Conservation (phyloP, 352 stramenopile species). For the Phytopythium ostracodes region DNA sequence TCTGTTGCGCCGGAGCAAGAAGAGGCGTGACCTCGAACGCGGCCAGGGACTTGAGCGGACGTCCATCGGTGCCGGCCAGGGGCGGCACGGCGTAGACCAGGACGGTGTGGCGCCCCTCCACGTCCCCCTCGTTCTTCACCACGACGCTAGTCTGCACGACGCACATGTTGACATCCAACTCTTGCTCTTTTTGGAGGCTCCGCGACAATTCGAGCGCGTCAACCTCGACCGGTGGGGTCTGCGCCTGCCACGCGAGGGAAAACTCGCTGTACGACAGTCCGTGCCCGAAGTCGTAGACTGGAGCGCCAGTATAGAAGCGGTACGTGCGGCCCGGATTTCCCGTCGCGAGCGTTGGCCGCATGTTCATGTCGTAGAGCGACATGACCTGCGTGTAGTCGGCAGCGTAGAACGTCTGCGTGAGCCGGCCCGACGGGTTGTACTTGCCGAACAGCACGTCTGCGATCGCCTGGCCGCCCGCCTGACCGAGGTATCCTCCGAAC, state of each 20-base stretch:
- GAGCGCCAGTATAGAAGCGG: slow-evolving; percentile 70
- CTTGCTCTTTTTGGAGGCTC: not conserved
- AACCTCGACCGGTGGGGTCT: not conserved
- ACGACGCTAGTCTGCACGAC: slow-evolving; percentile 22
- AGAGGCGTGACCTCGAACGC: slow-evolving; percentile 47
- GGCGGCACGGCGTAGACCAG: slow-evolving; percentile 34
- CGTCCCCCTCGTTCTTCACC: slow-evolving; percentile 39
- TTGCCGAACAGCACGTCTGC: slow-evolving; percentile 70
- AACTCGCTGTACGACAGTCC: slow-evolving; percentile 83
- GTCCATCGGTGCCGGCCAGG: slow-evolving; percentile 19
- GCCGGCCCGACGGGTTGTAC: slow-evolving; percentile 58
- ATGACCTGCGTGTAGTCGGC: slow-evolving; percentile 41
- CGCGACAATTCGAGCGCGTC: slow-evolving; percentile 10
- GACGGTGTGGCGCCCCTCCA: slow-evolving; percentile 40
- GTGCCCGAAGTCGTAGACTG: slow-evolving; percentile 75
- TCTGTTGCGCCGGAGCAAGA: slow-evolving; percentile 19
- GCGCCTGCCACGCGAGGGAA: slow-evolving; percentile 28
- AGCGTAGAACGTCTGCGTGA: slow-evolving; percentile 74
- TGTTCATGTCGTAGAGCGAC: slow-evolving; percentile 82
- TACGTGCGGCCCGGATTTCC: slow-evolving; percentile 78
- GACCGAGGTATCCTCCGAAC: slow-evolving; percentile 61
- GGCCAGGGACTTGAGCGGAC: slow-evolving; percentile 43
- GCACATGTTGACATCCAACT: slow-evolving; percentile 1
- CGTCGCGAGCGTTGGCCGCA: slow-evolving; percentile 64
- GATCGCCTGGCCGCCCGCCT: slow-evolving; percentile 64